A percentile compares a stretch with the other conserved stretches of the same genome.
Conservation (phyloP, 2,329 filamentous ascomycete species). For the Acrocalymma vagum region DNA sequence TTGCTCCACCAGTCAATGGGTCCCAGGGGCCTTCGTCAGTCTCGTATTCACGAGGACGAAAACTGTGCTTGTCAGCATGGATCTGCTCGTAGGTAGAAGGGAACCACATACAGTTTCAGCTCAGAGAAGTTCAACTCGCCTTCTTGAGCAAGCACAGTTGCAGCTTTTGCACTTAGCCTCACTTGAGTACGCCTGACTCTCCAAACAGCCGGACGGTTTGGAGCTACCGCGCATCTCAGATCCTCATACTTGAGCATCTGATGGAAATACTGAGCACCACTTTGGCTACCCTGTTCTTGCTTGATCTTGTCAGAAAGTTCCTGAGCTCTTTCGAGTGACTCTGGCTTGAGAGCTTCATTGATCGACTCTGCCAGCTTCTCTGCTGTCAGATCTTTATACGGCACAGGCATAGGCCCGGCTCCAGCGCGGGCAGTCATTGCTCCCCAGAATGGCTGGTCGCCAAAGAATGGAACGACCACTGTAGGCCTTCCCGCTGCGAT, state of each 20-base stretch:
- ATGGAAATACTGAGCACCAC: constrained; percentile 48
- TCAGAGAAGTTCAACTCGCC: constrained; percentile 46
- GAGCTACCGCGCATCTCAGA: constrained; percentile 42
- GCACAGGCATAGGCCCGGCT: constrained; percentile 49
- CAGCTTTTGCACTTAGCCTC: constrained; percentile 46
- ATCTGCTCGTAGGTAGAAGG: background rate
- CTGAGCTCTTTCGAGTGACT: constrained; percentile 44
- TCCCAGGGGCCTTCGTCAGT: constrained; percentile 51
- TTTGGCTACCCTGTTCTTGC: constrained; percentile 46
- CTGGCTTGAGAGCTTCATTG: constrained; percentile 47
- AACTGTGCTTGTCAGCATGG: constrained; percentile 29
- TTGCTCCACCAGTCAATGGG: constrained; percentile 63
- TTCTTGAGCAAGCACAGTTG: constrained; percentile 47
- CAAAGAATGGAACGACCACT: constrained; percentile 81
- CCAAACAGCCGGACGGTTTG: constrained; percentile 47
- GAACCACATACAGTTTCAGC: constrained; percentile 44
- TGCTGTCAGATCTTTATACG: constrained; percentile 49
- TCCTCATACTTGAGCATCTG: constrained; percentile 49
- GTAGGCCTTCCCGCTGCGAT: constrained; percentile 82
- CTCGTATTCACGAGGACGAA: constrained; percentile 49
- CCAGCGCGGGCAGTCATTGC: constrained; percentile 51
- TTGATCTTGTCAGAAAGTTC: constrained; percentile 49
- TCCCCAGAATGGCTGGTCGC: constrained; percentile 53
- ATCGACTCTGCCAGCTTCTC: constrained; percentile 49
- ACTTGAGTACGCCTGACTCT: constrained; percentile 48